A percentile compares a stretch with the other conserved stretches of the same genome.
Evolutionary conservation across 305 asterid genomes (phyloP).

Genomic region (Vinca major): DNA sequence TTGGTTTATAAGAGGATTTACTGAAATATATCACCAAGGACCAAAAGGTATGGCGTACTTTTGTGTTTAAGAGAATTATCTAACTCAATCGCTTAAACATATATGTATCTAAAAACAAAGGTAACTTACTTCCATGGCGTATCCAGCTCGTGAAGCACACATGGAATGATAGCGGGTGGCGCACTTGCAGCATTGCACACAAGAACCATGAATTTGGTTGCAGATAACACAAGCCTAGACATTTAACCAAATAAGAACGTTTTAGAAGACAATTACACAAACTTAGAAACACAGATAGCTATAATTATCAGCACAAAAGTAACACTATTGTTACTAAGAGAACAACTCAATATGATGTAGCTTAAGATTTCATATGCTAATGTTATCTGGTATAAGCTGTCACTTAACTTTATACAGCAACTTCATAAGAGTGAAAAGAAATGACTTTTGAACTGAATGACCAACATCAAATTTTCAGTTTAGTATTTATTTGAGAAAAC

Average conservation of each 20-base stretch:
- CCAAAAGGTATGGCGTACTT: background rate
- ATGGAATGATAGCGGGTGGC: slow-evolving; percentile 71
- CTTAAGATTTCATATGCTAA: background rate
- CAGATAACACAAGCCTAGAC: slow-evolving; percentile 78
- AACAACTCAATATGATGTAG: background rate
- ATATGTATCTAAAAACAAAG: slow-evolving; percentile 12
- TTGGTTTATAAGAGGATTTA: slow-evolving; percentile 5
- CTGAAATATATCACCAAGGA: background rate
- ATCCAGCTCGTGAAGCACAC: slow-evolving; percentile 94
- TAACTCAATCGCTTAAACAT: background rate
- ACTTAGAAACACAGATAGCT: background rate
- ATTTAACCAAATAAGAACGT: slow-evolving; percentile 14
- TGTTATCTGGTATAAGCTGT: background rate
- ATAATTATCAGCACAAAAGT: slow-evolving; percentile 2
- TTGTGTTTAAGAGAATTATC: background rate
- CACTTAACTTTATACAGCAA: background rate
- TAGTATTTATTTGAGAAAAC: background rate
- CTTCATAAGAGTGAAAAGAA: background rate
- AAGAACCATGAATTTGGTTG: slow-evolving; percentile 86
- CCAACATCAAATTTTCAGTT: slow-evolving; percentile 5
- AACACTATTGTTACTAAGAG: background rate
- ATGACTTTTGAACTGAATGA: slow-evolving; percentile 11
- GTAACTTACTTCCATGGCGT: slow-evolving; percentile 75
- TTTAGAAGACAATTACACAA: background rate
- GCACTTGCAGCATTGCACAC: slow-evolving; percentile 90